Percentiles rank a stretch among this genome's conserved stretches.
phyloP scores from a whole-genome alignment of 768 basidiomycete species.

The Lentinus brumalis region DNA sequence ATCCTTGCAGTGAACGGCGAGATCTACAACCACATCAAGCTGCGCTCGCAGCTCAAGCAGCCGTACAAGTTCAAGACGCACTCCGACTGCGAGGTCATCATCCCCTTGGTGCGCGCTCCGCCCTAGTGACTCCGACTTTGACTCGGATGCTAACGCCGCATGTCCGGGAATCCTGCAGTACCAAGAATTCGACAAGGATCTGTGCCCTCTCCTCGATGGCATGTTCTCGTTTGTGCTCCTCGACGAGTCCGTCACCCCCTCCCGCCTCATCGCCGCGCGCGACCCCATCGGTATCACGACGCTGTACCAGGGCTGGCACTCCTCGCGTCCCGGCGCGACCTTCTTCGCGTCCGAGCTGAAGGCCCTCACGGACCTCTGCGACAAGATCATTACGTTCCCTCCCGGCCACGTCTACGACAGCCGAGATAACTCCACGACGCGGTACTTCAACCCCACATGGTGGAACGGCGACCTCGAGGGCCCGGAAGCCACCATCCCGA shows the following conservation, averaged over 20 bases:
- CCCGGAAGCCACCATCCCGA: constrained; percentile 55
- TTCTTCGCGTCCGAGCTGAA: constrained; percentile 98
- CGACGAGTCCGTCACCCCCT: constrained; percentile 88
- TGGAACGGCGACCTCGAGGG: constrained; percentile 80
- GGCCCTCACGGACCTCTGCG: constrained; percentile 87
- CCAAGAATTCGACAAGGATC: constrained; percentile 71
- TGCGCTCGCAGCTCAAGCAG: constrained; percentile 66
- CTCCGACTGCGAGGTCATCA: constrained; percentile 97
- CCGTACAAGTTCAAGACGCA: constrained; percentile 90
- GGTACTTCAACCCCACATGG: constrained; percentile 91
- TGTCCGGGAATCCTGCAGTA: constrained; percentile 55
- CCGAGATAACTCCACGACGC: constrained; percentile 68
- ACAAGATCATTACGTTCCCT: constrained; percentile 93
- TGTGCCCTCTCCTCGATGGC: constrained; percentile 87
- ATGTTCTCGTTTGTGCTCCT: constrained; percentile 99
- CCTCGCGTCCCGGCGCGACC: constrained; percentile 74
- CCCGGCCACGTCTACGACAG: constrained; percentile 98
- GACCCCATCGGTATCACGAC: constrained; percentile 99
- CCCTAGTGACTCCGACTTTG: background rate
- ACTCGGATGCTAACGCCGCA: background rate
- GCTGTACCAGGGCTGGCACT: constrained; percentile 96
- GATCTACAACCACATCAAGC: constrained; percentile 94
- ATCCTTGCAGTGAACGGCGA: constrained; percentile 96
- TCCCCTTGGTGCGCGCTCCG: constrained; percentile 67
- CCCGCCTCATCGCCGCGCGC: constrained; percentile 91